These are phyloP conservation scores for Sporothrix dimorphospora DNA, from an alignment of 2,329 filamentous ascomycete genomes.

Conservation along the genomic window DNA sequence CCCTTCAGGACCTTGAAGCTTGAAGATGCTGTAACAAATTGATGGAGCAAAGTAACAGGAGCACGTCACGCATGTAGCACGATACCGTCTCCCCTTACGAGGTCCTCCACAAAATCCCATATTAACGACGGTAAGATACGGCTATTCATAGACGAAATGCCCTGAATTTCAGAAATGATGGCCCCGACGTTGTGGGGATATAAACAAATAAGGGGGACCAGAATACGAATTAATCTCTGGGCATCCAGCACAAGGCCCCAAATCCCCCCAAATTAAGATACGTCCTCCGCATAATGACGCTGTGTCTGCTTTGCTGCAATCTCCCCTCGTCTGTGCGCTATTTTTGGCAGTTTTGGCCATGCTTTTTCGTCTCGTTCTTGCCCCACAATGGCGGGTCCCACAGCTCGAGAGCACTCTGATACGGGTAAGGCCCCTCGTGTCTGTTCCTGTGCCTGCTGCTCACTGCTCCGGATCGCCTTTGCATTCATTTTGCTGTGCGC, in stretches of 20 bases:
- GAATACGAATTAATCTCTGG: neutral
- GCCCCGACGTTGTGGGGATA: neutral
- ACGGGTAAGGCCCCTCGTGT: neutral
- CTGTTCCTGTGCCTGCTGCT: neutral
- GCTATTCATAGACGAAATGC: too few relatives aligned
- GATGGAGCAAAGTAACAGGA: neutral
- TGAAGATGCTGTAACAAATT: neutral
- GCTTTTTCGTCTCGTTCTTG: conserved; percentile 8
- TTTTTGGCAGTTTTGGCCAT: conserved; percentile 13
- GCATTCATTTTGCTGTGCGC: neutral
- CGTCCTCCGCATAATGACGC: conserved; percentile 18
- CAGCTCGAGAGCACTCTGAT: neutral
- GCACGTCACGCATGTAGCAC: conserved; percentile 16
- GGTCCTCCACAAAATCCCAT: neutral
- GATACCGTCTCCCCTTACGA: neutral
- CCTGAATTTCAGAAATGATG: neutral
- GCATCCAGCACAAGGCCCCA: neutral
- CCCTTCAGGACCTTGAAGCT: neutral
- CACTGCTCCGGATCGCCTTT: neutral
- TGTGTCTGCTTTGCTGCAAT: neutral
- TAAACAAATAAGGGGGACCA: neutral
- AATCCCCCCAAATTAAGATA: neutral
- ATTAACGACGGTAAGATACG: too few relatives aligned
- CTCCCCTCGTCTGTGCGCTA: conserved; percentile 4
- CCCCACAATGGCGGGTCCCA: neutral